A percentile compares a stretch with the other conserved stretches of the same genome.
phyloP scores from a whole-genome alignment of 306 rosid species.

The Sechiopsis laciniata region DNA sequence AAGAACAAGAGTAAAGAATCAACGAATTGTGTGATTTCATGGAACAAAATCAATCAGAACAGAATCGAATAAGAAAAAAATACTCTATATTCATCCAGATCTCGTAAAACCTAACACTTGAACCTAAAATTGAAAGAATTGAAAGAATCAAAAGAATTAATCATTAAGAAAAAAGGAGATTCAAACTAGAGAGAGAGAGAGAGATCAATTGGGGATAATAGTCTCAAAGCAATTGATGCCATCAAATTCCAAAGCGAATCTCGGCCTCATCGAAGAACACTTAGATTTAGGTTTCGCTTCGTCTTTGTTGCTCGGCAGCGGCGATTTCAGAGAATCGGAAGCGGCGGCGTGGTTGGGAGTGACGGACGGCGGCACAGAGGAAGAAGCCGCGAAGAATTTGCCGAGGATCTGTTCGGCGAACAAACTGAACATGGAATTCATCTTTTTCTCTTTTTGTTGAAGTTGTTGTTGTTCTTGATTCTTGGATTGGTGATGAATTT shows the following conservation, averaged over 20 bases:
- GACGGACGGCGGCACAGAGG: slow-evolving; percentile 14
- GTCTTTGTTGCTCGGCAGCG: too few relatives aligned
- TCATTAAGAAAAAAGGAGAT: neutral
- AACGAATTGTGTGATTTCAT: too few relatives aligned
- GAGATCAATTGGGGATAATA: slow-evolving; percentile 21
- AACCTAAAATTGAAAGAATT: neutral
- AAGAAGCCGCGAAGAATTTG: slow-evolving; percentile 27
- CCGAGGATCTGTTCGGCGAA: slow-evolving; percentile 39
- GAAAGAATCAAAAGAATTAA: neutral
- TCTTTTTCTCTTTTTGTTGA: neutral
- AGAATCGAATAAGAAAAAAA: too few relatives aligned
- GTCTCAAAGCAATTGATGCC: slow-evolving; percentile 47
- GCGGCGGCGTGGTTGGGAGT: neutral
- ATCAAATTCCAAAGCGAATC: slow-evolving; percentile 39
- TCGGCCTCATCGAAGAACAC: neutral
- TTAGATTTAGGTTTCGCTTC: neutral
- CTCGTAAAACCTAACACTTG: neutral
- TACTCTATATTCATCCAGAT: neutral
- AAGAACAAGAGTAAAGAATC: too few relatives aligned
- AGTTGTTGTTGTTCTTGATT: too few relatives aligned
- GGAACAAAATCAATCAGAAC: too few relatives aligned
- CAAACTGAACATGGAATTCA: slow-evolving; percentile 36
- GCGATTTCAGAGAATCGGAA: neutral
- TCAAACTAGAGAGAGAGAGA: too few relatives aligned
- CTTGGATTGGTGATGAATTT: neutral